Base-by-base conservation (phyloP, 2,329 filamentous ascomycete genomes). In the Penicillium frequentans region DNA sequence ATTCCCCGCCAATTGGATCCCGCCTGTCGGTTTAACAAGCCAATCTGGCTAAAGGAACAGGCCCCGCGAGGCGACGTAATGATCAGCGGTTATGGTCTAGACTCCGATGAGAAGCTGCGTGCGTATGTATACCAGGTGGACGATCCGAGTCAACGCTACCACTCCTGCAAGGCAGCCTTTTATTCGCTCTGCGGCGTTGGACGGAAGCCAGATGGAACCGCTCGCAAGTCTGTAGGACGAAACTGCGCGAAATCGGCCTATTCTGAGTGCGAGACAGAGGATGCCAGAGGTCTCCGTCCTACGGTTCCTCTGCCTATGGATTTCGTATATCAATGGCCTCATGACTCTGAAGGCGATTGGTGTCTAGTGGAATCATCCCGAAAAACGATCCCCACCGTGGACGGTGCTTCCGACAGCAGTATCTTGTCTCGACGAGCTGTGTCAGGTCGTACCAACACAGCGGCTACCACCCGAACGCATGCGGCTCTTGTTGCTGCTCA, bases 1-100 rank as follows among this genome's bases (percentile, higher is more conserved):
- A 80, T 81, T 61, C 79, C 79, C 16, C 70, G 73, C 23, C 67
- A 72, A 44, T 65, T 81, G 24, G 77, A 78, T 27, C 68, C 74
- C 16, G 63, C 67, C 19, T 77, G 73, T 46, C 73, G 74, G 24
- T 66, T 70, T 49, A 69, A 71, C 27, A 75, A 70, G 45, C 79
- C 79, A 5, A 54, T 68, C 5, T 81, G 78, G 77, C 68, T 81
- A 16, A 74, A 71, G 46, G 67, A 71, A 24, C 69, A 74, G n/a
- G 72, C 77, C 42, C 79, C 79, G 10, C 73, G 73, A 11, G 79
- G 79, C n/a, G 79, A 81, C 56, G 70, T 66, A 7, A 76, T 80
- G 64, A 64, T 71, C 37, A 63, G 68, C 23, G 78, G 78, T 4
- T 75, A 79, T 57, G 75, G 78, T 27, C 66, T 81, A 49, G 74